These are phyloP conservation scores for Pinus tabuliformis DNA, from an alignment of 75 land plant species.

Conservation along the genomic window DNA sequence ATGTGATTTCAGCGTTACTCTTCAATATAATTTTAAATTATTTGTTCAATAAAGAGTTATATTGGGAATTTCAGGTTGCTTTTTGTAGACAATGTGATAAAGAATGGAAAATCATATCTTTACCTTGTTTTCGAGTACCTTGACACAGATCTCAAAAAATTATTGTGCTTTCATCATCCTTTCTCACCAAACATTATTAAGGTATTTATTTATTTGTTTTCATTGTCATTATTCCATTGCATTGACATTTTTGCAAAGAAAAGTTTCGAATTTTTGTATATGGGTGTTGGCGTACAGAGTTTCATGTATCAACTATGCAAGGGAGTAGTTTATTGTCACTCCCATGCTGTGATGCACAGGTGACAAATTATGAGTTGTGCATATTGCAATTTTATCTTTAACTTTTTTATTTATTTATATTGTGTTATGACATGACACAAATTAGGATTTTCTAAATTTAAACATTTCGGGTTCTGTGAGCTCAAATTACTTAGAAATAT, in stretches of 20 bases:
- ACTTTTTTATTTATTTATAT: no score
- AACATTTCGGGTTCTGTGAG: background rate
- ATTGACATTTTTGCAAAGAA: background rate
- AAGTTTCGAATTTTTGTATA: background rate
- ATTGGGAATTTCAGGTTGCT: background rate
- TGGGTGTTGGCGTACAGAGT: constrained; percentile 10
- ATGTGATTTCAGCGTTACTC: background rate
- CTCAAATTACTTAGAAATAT: background rate
- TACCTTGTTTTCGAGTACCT: constrained; percentile 38
- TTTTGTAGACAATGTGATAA: background rate
- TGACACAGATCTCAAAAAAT: constrained; percentile 37
- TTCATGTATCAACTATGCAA: constrained; percentile 52
- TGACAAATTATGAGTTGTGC: background rate
- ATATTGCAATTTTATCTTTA: no score
- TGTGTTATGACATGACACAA: no score
- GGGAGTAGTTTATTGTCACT: constrained; percentile 37
- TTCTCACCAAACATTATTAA: background rate
- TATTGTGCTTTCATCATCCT: constrained; percentile 15
- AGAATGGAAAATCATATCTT: constrained; percentile 19
- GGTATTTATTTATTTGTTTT: background rate
- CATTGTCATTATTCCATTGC: background rate
- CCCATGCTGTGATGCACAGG: constrained; percentile 54
- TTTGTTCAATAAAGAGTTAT: background rate
- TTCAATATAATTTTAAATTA: background rate
- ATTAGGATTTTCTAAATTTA: no score